Evolutionary conservation across 345 rosid species (phyloP).

Genomic region (Ricinus communis): DNA sequence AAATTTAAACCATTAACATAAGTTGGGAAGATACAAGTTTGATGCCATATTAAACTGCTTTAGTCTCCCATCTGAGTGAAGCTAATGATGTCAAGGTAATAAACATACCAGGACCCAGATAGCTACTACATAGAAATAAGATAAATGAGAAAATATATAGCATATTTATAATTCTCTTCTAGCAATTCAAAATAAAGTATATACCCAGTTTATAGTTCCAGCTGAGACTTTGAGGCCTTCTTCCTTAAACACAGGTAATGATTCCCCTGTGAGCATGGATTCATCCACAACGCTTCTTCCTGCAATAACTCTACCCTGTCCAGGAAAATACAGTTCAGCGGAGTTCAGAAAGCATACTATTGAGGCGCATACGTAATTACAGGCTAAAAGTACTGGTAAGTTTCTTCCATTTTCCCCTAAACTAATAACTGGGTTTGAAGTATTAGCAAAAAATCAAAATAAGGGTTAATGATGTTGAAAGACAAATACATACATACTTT

Average conservation of each 20-base stretch:
- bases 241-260: slow-evolving; percentile 89
- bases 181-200: slow-evolving; percentile 14
- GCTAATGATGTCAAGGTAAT: slow-evolving; percentile 1
- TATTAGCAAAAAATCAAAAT: not conserved
- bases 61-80: slow-evolving; percentile 7
- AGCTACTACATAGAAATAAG: slow-evolving; percentile 8
- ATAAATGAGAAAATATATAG: slow-evolving; percentile 1
- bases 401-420: no score
- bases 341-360: not conserved
- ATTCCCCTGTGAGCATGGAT: slow-evolving; percentile 98
- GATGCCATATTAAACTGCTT: not conserved
- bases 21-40: slow-evolving; percentile 5
- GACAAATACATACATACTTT: no score
- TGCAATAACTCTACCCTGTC: slow-evolving; percentile 77
- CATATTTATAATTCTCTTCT: slow-evolving; percentile 11
- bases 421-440: not conserved
- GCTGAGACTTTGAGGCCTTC: slow-evolving; percentile 71
- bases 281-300: slow-evolving; percentile 98
- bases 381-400: not conserved
- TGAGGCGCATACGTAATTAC: not conserved
- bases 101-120: not conserved
- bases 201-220: slow-evolving; percentile 95
- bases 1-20: not conserved
- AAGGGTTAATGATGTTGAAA: no score
- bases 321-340: slow-evolving; percentile 21